Conservation (phyloP, 495 filamentous ascomycete species). For the Bombardia bombarda region DNA sequence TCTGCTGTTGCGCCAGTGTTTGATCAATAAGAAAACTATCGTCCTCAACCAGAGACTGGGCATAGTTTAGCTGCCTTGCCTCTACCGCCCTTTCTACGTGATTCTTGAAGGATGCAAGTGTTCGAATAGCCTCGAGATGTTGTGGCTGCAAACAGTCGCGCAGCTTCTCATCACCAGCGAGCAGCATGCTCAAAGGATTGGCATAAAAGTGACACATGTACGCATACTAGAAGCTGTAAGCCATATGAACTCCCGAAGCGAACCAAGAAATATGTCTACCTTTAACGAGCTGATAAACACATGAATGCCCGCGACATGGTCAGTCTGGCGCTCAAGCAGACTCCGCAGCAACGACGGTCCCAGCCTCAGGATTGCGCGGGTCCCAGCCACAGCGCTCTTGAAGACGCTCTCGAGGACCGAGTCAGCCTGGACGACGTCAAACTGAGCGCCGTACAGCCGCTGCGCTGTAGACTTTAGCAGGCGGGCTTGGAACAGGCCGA, state of each 20-base stretch:
- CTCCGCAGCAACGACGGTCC: constrained; percentile 55
- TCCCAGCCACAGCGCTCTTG: constrained; percentile 52
- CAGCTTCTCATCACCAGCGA: constrained; percentile 27
- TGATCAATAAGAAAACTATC: constrained; percentile 25
- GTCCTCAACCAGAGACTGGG: constrained; percentile 31
- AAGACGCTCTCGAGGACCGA: constrained; percentile 75
- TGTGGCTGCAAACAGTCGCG: constrained; percentile 39
- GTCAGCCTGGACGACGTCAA: constrained; percentile 71
- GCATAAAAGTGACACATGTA: constrained; percentile 97
- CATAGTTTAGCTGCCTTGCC: constrained; percentile 22
- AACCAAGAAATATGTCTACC: constrained; percentile 35
- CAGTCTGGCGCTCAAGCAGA: constrained; percentile 69
- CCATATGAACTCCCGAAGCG: not conserved
- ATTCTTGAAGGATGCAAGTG: constrained; percentile 68
- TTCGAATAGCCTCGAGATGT: constrained; percentile 69
- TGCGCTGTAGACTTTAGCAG: constrained; percentile 68
- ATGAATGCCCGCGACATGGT: constrained; percentile 82
- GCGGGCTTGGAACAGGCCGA: constrained; percentile 80
- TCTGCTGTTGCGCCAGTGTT: constrained; percentile 14
- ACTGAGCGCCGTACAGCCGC: constrained; percentile 65
- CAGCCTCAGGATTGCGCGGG: constrained; percentile 51
- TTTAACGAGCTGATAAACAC: constrained; percentile 73
- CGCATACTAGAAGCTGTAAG: constrained; percentile 52
- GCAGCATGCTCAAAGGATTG: constrained; percentile 72
- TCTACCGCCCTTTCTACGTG: constrained; percentile 33